Evolutionary conservation across 2,329 filamentous ascomycete species (phyloP), one percentile per base, ranked within the genome.

Genomic region (Fusarium mexicanum): DNA sequence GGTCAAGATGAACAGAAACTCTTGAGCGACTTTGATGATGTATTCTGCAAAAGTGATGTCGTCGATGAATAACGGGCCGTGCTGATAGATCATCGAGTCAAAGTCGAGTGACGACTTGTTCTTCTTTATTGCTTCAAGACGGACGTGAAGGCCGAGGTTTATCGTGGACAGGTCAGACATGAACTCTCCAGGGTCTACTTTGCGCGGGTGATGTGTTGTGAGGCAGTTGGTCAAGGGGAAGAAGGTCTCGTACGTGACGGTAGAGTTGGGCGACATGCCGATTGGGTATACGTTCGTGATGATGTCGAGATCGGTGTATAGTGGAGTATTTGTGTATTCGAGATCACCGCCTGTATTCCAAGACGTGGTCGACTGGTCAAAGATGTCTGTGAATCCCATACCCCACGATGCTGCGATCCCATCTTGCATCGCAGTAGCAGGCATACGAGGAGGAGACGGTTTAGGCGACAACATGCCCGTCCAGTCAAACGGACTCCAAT

Each of bases 401-500:
- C 16, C 10, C 51, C 35, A 55, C 6, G 51, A 55, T 8, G 51
- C 3, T 1, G 35, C 11, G 2, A 18, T 18, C 2, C 8, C 24
- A 3, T 55, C 51, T 18, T 55, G 51, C 1, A 55, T 14, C 11
- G 8, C 1, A 0, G 51, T 3, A 2, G 35, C 0, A 8, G 35
- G 3, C 14, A 41, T n/a, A 8, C 18, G 20, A 8, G 35, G 51
- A 55, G 51, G 51, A 11, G 51, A 55, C 0, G 2, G 14, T 3
- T 29, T n/a, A 0, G 51, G 51, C 0, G 51, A 55, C 1, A 55
- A 13, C 51, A 55, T 29, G 24, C 51, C 51, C 11, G 51, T 55
- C 51, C 51, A 55, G 8, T 55, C 51, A 38, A 55, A 55, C 2
- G 51, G 51, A n/a, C 24, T 55, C 51, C 51, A 55, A 18, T 55